Conservation (phyloP, 371 early-diverging fungal species). For the Caulochytrium protostelioides region DNA sequence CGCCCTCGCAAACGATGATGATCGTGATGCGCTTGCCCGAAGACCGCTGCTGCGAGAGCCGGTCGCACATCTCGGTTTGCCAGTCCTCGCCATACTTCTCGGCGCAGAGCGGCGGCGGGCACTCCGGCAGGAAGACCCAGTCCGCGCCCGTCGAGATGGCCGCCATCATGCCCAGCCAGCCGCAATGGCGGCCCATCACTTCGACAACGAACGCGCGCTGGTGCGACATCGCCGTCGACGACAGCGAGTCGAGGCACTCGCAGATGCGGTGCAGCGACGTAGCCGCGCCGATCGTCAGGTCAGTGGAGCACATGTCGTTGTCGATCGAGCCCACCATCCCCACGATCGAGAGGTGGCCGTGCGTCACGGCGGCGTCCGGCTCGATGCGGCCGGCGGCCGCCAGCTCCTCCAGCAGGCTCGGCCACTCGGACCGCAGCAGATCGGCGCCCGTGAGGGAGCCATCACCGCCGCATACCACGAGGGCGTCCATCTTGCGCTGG, state of each 20-base stretch:
- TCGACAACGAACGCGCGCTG: conserved; percentile 96
- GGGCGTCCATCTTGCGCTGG: conserved; percentile 74
- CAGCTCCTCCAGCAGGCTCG: conserved; percentile 52
- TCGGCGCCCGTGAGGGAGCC: conserved; percentile 96
- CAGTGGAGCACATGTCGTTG: conserved; percentile 92
- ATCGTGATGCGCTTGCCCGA: conserved; percentile 76
- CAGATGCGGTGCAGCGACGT: conserved; percentile 93
- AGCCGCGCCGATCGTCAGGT: conserved; percentile 91
- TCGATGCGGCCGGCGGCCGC: conserved; percentile 29
- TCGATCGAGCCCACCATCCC: conserved; percentile 91
- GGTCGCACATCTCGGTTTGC: conserved; percentile 60
- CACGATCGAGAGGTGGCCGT: conserved; percentile 63
- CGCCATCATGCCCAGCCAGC: conserved; percentile 43
- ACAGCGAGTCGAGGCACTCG: conserved; percentile 84
- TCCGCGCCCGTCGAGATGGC: conserved; percentile 53
- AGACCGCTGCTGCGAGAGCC: conserved; percentile 40
- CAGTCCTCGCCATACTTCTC: conserved; percentile 46
- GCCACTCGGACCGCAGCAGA: conserved; percentile 81
- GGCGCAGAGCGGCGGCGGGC: conserved; percentile 42
- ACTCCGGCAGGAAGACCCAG: conserved; percentile 94
- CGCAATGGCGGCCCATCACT: conserved; percentile 99
- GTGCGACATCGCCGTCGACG: conserved; percentile 89
- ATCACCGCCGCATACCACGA: conserved; percentile 97
- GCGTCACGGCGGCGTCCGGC: conserved; percentile 30
- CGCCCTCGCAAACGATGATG: conserved; percentile 95